These are phyloP conservation scores for Trichoderma sp. DNA, from an alignment of 2,329 filamentous ascomycete genomes.

Conservation along the genomic window DNA sequence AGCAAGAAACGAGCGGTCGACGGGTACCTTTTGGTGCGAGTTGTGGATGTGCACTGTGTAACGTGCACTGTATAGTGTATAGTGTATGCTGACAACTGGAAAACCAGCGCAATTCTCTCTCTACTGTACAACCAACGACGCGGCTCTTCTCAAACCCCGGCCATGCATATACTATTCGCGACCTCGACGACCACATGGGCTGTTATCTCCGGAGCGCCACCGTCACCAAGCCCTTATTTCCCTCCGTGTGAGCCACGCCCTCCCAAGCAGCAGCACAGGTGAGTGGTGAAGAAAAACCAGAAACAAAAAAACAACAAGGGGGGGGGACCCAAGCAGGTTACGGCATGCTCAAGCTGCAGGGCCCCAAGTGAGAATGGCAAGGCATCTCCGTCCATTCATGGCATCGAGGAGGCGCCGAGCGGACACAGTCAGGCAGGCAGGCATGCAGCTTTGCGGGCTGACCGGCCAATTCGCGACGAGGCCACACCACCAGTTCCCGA, in stretches of 20 bases:
- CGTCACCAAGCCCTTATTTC: not conserved
- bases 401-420: not conserved
- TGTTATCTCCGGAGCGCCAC: not conserved
- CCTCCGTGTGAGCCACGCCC: not conserved
- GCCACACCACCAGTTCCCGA: constrained; percentile 20
- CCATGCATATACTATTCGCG: not conserved
- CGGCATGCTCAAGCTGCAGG: not conserved
- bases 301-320: not conserved
- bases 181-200: not conserved
- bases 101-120: not conserved
- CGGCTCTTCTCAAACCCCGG: not conserved
- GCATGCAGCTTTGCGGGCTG: constrained; percentile 9
- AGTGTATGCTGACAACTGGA: not conserved
- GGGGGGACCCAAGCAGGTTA: not conserved
- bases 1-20: not conserved
- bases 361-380: not conserved
- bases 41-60: not conserved
- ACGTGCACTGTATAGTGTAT: not conserved
- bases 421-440: not conserved
- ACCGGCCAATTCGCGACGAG: constrained; percentile 1
- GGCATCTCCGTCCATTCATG: constrained; percentile 2
- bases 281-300: not conserved
- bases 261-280: not conserved
- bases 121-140: not conserved
- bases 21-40: not conserved